Evolutionary conservation across 495 filamentous ascomycete species (phyloP), one percentile per base, ranked within the genome.

Genomic region (Saxophila tyrrhenica): DNA sequence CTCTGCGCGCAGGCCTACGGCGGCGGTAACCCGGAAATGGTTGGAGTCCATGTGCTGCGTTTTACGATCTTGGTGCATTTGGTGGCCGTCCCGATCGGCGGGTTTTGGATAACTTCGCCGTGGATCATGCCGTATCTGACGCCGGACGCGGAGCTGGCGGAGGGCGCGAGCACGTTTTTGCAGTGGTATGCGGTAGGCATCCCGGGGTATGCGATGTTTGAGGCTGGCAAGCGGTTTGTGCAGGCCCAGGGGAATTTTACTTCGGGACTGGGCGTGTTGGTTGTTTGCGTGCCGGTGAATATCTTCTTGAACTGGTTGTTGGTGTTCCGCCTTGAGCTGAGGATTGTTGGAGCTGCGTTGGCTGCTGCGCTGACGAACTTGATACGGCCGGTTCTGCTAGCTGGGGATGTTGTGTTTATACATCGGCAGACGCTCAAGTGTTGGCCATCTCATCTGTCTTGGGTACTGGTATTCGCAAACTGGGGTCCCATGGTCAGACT

Each of bases 1-100:
- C 41, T 66, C 13, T 65, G 63, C 51, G 52, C 64, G 10, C 64
- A 66, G 44, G 63, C 62, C 7, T 66, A 64, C 39, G 64, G 64
- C 20, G 52, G 56, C 20, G 63, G 62, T 17, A 47, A 54, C 3
- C 52, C 54, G 41, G 48, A 58, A 39, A 51, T 55, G 15, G 60
- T 66, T 32, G 63, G 64, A 0, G 19, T 66, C 51, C 56, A 64
- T 47, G 16, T 58, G 13, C 62, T 63, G 21, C 56, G 63, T 13
- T 62, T 65, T 56, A 42, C 60, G 9, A 39, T 60, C 7, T 51
- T 66, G 15, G 48, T 59, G 48, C 21, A 57, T 24, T 21, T 64
- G 10, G 48, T 48, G 23, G 55, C 63, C 2, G 49, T 66, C 24
- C 64, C 64, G 10, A 61, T 66, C 32, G 64, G 52, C 2, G 32